These are phyloP conservation scores for Paraurostyla sp. DNA, from an alignment of 73 alveolate species.

Conservation along the genomic window DNA sequence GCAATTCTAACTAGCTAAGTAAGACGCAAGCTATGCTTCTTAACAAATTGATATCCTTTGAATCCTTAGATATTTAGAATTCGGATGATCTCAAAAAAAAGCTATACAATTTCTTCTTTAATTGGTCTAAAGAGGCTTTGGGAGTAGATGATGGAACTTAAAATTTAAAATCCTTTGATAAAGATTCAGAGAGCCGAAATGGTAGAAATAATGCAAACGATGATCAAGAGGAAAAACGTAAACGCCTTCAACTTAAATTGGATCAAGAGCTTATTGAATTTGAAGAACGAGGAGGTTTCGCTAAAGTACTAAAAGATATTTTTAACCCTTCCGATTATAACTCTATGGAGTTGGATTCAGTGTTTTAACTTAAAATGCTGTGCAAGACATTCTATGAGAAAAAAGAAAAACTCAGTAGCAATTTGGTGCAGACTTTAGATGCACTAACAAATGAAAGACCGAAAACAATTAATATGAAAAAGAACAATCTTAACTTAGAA, in stretches of 20 bases:
- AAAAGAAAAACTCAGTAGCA: conserved; percentile 49
- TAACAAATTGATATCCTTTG: conserved; percentile 29
- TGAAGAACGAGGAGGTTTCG: conserved; percentile 77
- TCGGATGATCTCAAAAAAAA: conserved; percentile 43
- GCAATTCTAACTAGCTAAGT: no score
- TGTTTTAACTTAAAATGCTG: conserved; percentile 61
- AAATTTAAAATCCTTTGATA: not conserved
- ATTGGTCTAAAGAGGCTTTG: conserved; percentile 40
- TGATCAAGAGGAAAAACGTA: conserved; percentile 66
- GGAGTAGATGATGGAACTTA: not conserved
- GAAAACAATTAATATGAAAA: conserved; percentile 44
- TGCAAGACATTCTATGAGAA: conserved; percentile 70
- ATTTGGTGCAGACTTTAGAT: conserved; percentile 63
- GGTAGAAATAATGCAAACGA: not conserved
- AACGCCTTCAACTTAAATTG: conserved; percentile 44
- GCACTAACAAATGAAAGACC: conserved; percentile 71
- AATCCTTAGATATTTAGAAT: conserved; percentile 25
- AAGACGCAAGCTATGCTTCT: conserved; percentile 14
- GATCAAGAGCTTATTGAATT: conserved; percentile 71
- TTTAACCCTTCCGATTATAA: conserved; percentile 64
- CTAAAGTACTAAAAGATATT: conserved; percentile 58
- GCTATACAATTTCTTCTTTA: conserved; percentile 44
- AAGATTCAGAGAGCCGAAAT: not conserved
- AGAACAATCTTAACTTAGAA: conserved; percentile 32
- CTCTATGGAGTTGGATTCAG: conserved; percentile 71